A percentile compares a stretch with the other conserved stretches of the same genome.
Evolutionary conservation across 352 stramenopile species (phyloP).

Genomic region (Phytophthora sojae): DNA sequence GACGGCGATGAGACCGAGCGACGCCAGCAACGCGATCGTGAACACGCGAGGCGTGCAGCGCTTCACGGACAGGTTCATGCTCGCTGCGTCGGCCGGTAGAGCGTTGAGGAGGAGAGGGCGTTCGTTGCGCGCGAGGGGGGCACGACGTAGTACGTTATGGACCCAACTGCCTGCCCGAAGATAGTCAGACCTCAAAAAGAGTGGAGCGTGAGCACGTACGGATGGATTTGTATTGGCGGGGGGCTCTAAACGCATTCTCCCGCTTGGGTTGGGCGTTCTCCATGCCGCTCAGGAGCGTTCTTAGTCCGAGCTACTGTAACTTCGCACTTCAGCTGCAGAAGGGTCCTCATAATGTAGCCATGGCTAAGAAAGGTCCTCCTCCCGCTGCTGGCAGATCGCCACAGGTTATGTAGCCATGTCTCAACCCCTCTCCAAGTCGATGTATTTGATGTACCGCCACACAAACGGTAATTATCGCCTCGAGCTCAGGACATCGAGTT

Average conservation of each 20-base stretch:
- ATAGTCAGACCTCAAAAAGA: neutral
- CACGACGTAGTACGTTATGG: neutral
- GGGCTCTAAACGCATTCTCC: neutral
- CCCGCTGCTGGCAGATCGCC: conserved; percentile 8
- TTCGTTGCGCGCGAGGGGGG: neutral
- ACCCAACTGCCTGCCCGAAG: neutral
- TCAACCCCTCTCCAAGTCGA: conserved; percentile 4
- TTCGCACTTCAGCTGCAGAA: neutral
- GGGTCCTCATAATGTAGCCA: conserved; percentile 11
- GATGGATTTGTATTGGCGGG: conserved; percentile 7
- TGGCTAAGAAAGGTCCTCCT: neutral
- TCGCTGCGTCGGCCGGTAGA: neutral
- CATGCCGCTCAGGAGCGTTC: neutral
- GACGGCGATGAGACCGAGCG: conserved; percentile 16
- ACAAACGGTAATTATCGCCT: neutral
- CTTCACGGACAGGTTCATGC: conserved; percentile 9
- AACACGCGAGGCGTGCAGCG: conserved; percentile 17
- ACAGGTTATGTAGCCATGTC: conserved; percentile 6
- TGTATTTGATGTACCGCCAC: neutral
- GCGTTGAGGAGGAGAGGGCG: too few relatives aligned
- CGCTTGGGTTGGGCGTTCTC: neutral
- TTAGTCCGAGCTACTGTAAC: neutral
- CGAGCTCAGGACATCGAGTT: too few relatives aligned
- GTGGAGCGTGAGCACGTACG: conserved; percentile 1
- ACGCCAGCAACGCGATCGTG: conserved; percentile 13